A percentile compares a stretch with the other conserved stretches of the same genome.
Evolutionary conservation across 495 filamentous ascomycete genomes (phyloP).

Genomic region (Haplographium delicatum): DNA sequence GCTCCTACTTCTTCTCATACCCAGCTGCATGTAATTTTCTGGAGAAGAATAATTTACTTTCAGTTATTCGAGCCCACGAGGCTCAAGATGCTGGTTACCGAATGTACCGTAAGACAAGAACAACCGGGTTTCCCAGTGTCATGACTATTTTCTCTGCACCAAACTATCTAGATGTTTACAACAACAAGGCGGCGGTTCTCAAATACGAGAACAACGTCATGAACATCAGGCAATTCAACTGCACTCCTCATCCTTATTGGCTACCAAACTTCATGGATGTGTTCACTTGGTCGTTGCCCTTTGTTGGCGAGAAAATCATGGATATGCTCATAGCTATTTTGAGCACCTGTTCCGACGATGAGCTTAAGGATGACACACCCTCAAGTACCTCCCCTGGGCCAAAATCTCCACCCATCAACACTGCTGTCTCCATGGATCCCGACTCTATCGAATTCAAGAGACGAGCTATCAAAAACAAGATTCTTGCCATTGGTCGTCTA

Average conservation of each 20-base stretch:
- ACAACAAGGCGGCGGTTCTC: conserved; percentile 97
- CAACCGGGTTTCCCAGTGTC: conserved; percentile 96
- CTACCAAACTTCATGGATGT: conserved; percentile 99
- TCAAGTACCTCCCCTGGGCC: conserved; percentile 47
- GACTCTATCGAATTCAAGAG: conserved; percentile 89
- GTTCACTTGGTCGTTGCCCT: conserved; percentile 97
- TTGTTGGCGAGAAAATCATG: conserved; percentile 98
- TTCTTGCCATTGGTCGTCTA: conserved; percentile 91
- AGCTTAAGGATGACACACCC: conserved; percentile 76
- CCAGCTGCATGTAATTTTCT: conserved; percentile 96
- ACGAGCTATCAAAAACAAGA: conserved; percentile 98
- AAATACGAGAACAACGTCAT: conserved; percentile 99
- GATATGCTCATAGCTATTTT: conserved; percentile 99
- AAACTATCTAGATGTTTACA: conserved; percentile 99
- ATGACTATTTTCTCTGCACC: conserved; percentile 99
- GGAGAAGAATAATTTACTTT: conserved; percentile 97
- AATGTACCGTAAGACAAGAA: conserved; percentile 98
- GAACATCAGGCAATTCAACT: conserved; percentile 99
- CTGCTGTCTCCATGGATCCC: conserved; percentile 50
- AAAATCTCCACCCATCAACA: conserved; percentile 57
- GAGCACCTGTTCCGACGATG: conserved; percentile 96
- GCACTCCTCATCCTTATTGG: conserved; percentile 98
- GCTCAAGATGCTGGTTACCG: conserved; percentile 97
- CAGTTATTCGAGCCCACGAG: conserved; percentile 97
- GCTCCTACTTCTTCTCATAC: conserved; percentile 99